Percentiles rank a stretch among this genome's conserved stretches.
These are phyloP conservation scores for Hanseniaspora singularis DNA, from an alignment of 805 yeast genomes.

Conservation along the genomic window DNA sequence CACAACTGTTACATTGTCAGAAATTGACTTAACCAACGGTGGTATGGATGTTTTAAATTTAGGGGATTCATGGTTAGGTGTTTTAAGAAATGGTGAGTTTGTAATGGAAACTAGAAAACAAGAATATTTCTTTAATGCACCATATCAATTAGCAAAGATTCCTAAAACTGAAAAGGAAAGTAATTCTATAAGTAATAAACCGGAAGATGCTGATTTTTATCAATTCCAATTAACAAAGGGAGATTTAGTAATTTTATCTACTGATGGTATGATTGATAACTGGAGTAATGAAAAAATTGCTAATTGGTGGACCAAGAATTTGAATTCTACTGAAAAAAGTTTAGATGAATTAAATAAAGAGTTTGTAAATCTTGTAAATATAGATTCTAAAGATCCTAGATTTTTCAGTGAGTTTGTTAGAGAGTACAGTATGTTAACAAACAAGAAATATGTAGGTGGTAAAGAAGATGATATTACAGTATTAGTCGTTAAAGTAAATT, in stretches of 20 bases:
- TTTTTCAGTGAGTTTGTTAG: conserved; percentile 81
- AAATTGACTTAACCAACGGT: conserved; percentile 44
- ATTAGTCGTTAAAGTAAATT: conserved; percentile 55
- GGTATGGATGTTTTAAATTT: conserved; percentile 56
- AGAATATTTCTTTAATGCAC: conserved; percentile 82
- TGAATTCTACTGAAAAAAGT: conserved; percentile 22
- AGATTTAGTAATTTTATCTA: conserved; percentile 74
- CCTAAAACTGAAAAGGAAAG: conserved; percentile 49
- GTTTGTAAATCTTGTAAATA: conserved; percentile 56
- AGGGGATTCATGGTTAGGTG: conserved; percentile 93
- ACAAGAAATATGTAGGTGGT: conserved; percentile 71
- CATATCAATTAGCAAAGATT: conserved; percentile 76
- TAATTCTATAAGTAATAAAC: conserved; percentile 58
- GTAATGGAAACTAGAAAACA: conserved; percentile 61
- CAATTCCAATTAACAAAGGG: conserved; percentile 51
- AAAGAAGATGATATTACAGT: conserved; percentile 91
- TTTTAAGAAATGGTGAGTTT: conserved; percentile 55
- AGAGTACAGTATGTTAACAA: conserved; percentile 52
- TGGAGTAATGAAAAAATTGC: conserved; percentile 62
- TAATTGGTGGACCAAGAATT: conserved; percentile 46
- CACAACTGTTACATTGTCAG: conserved; percentile 82
- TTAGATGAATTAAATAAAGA: conserved; percentile 38
- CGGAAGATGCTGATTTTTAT: conserved; percentile 56
- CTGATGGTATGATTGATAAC: conserved; percentile 91
- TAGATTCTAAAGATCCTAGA: conserved; percentile 56